Evolutionary conservation across 371 early-diverging fungal species (phyloP).

Genomic region (Apophysomyces sp.): DNA sequence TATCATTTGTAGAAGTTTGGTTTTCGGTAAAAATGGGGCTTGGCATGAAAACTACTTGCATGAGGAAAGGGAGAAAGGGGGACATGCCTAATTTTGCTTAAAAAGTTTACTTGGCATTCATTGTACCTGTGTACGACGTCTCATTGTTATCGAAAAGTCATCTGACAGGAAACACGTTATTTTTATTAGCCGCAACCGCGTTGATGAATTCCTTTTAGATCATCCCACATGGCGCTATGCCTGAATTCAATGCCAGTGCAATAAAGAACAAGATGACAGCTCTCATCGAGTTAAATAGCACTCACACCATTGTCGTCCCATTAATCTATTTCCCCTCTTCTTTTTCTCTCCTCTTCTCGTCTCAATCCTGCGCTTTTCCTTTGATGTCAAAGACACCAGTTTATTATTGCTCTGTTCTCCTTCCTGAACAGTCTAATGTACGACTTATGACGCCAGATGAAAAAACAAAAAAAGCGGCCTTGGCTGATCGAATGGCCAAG

Average conservation of each 20-base stretch:
- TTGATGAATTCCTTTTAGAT: background rate
- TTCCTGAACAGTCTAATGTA: background rate
- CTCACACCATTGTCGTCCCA: background rate
- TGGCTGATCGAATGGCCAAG: background rate
- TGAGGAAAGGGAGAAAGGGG: background rate
- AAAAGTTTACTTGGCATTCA: background rate
- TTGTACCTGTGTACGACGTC: background rate
- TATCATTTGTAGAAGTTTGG: too few species aligned
- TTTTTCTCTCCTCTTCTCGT: background rate
- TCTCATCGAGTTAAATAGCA: background rate
- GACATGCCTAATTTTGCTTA: background rate
- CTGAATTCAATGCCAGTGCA: background rate
- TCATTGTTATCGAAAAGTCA: background rate
- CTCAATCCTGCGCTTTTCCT: too few species aligned
- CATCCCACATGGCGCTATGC: background rate
- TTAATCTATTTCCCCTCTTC: background rate
- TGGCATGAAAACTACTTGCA: background rate
- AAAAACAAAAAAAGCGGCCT: background rate
- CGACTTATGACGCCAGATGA: background rate
- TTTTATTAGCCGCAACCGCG: conserved; percentile 1
- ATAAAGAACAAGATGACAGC: conserved; percentile 3
- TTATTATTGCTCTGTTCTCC: background rate
- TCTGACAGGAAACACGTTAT: background rate
- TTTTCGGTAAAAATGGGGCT: too few species aligned
- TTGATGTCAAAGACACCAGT: background rate